Base-by-base conservation (phyloP, 345 rosid species). In the Camelina neglecta region DNA sequence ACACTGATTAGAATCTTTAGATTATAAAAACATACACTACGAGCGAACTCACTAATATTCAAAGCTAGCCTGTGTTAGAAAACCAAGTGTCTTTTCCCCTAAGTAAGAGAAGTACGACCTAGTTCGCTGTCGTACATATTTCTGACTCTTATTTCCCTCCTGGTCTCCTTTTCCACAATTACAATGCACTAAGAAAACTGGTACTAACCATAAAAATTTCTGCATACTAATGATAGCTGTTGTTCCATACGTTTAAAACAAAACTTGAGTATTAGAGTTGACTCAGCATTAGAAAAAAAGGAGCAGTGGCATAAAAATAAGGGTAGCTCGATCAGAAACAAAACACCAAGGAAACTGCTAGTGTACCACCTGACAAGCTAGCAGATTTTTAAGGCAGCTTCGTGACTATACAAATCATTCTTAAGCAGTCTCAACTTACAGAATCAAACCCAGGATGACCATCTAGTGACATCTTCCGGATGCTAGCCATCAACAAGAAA, bases 371-470 rank as follows among this genome's bases (percentile, higher is more conserved):
- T 33, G 70, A 63, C 41, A 51, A 72, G 69, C 26, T 15, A 61
- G 36, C 21, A 20, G 45, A 23, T 21, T 31, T 11, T 29, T 20
- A 26, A 56, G 8, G 8, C 21, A 57, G 6, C 15, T 26, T 61
- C 31, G 8, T 23, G 65, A 45, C 13, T 33, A 20, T 1, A 31
- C 15, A 39, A 53, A 5, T 47, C 15, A 57, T 35, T 36, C 21
- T 29, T 60, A 67, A 60, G 75, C 5, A 38, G 57, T 42, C 20
- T 69, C 44, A 72, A 39, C 93, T 89, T 89, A 94, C 98, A 73
- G 75, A 81, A 80, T 94, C 97, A 85, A 92, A 94, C 29, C 96
- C 98, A 16, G 87, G 95, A 81, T 94, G 92, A 79, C 86, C 81
- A 83, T 90, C 73, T 39, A 92, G 74, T 51, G 91, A 92, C 97